These are phyloP conservation scores for Leccinum insigne DNA, from an alignment of 1,284 basidiomycete species.

Conservation along the genomic window DNA sequence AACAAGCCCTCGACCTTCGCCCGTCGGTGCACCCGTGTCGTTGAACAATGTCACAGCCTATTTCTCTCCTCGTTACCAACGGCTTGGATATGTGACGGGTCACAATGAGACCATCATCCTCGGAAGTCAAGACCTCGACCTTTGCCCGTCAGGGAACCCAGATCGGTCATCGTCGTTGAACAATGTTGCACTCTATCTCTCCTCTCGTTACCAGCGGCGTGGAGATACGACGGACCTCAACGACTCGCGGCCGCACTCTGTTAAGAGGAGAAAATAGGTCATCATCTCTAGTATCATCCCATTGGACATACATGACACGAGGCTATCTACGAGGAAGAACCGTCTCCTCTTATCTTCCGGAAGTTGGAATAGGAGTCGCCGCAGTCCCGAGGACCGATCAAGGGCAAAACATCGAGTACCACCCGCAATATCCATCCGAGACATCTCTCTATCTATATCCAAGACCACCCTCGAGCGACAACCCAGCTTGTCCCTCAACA, in stretches of 20 bases:
- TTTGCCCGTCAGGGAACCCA: neutral
- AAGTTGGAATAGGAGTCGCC: conserved; percentile 51
- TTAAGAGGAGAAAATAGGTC: too few relatives aligned
- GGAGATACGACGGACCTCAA: too few relatives aligned
- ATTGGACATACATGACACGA: too few relatives aligned
- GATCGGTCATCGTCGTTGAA: neutral
- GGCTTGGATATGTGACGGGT: too few relatives aligned
- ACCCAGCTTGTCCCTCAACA: conserved; percentile 18
- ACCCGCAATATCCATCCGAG: conserved; percentile 43
- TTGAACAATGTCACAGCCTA: too few relatives aligned
- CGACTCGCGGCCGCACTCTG: too few relatives aligned
- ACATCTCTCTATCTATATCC: conserved; percentile 37
- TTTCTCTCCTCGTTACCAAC: too few relatives aligned
- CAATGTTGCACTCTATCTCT: neutral
- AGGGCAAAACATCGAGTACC: conserved; percentile 67
- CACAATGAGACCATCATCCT: too few relatives aligned
- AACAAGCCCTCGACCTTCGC: too few relatives aligned
- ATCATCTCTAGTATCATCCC: conserved; percentile 43
- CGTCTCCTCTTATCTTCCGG: conserved; percentile 28
- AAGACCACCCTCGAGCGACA: conserved; percentile 32
- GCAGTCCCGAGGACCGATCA: conserved; percentile 47
- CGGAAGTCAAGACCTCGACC: too few relatives aligned
- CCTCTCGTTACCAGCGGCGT: neutral
- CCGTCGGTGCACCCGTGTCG: too few relatives aligned
- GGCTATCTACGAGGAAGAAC: conserved; percentile 18